Evolutionary conservation across 257 asterid species (phyloP).

Genomic region (Gentiana straminea): DNA sequence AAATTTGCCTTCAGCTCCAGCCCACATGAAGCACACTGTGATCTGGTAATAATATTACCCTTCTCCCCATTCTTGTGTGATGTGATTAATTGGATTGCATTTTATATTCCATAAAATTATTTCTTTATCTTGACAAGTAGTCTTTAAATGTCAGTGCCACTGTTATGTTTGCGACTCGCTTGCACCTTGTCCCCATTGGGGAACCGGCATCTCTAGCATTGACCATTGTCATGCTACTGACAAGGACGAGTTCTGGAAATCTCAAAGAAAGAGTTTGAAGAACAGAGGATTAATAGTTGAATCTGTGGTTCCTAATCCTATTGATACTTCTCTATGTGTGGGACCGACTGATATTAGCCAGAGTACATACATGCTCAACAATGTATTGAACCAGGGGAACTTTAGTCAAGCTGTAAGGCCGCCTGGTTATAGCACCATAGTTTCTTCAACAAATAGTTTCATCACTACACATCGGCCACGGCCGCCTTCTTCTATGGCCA

Average conservation of each 20-base stretch:
- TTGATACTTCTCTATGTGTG: slow-evolving; percentile 9
- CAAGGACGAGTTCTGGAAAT: slow-evolving; percentile 56
- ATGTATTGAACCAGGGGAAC: slow-evolving; percentile 13
- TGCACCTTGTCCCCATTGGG: slow-evolving; percentile 86
- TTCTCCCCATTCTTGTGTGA: slow-evolving; percentile 4
- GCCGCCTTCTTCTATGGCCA: slow-evolving; percentile 18
- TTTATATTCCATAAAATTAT: slow-evolving; percentile 7
- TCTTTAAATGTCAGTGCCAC: slow-evolving; percentile 68
- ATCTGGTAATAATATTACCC: slow-evolving; percentile 34
- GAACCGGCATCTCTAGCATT: slow-evolving; percentile 26
- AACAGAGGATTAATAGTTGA: slow-evolving; percentile 15
- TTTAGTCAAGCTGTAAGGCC: too few relatives aligned
- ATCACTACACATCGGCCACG: slow-evolving; percentile 11
- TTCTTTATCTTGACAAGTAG: slow-evolving; percentile 12
- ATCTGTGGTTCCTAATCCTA: slow-evolving; percentile 10
- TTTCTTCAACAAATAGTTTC: too few relatives aligned
- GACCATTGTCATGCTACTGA: slow-evolving; percentile 95
- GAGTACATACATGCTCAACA: slow-evolving; percentile 13
- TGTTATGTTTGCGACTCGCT: slow-evolving; percentile 81
- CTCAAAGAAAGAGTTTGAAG: slow-evolving; percentile 43
- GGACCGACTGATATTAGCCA: slow-evolving; percentile 15
- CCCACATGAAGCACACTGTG: slow-evolving; percentile 50
- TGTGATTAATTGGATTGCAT: not conserved
- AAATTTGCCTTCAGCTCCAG: slow-evolving; percentile 53
- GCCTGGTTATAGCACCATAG: too few relatives aligned